Conservation (phyloP, 306 rosid species). For the Dalbergia cochinchinensis region DNA sequence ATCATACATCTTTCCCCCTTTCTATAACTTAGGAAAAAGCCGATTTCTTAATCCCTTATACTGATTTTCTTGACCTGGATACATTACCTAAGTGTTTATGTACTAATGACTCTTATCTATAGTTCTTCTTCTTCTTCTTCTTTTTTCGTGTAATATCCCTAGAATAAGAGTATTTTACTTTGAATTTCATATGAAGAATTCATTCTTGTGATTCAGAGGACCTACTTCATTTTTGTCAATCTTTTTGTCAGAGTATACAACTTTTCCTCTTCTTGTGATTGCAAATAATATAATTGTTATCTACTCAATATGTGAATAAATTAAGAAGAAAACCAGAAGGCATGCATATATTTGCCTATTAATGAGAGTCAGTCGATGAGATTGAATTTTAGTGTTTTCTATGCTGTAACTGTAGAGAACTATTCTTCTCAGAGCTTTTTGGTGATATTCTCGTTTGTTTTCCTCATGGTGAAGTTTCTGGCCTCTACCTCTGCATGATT, state of each 20-base stretch:
- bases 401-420: slow-evolving; percentile 16
- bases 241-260: not conserved
- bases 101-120: not conserved
- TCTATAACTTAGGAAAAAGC: slow-evolving; percentile 16
- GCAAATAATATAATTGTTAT: slow-evolving; percentile 7
- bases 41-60: not conserved
- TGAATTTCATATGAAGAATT: slow-evolving; percentile 15
- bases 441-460: not conserved
- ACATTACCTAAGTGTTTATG: not conserved
- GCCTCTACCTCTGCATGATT: slow-evolving; percentile 7
- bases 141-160: not conserved
- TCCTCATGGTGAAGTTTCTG: slow-evolving; percentile 11
- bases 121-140: too few species aligned
- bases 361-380: not conserved
- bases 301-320: slow-evolving; percentile 1
- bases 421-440: not conserved
- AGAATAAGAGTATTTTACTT: slow-evolving; percentile 8
- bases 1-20: not conserved
- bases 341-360: slow-evolving; percentile 20
- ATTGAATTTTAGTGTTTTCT: slow-evolving; percentile 19
- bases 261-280: not conserved
- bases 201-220: slow-evolving; percentile 13
- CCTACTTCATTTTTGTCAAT: slow-evolving; percentile 16
- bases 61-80: slow-evolving; percentile 1
- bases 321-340: slow-evolving; percentile 25